Conservation (phyloP, 2,329 filamentous ascomycete species). For the Ophiostoma ulmi region DNA sequence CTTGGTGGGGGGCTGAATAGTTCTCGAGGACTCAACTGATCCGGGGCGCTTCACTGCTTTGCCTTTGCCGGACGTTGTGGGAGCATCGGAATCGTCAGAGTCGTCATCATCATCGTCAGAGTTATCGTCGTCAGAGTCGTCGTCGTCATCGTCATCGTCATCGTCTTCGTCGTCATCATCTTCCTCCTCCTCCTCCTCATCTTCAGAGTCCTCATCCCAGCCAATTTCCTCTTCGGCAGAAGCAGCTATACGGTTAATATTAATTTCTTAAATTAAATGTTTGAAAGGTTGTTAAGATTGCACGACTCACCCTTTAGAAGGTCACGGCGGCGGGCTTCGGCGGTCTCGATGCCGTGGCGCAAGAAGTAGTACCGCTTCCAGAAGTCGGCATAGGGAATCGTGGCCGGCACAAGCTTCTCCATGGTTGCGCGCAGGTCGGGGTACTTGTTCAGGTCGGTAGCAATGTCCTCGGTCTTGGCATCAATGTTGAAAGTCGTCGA, state of each 20-base stretch:
- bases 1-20: conserved; percentile 48
- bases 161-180: conserved; percentile 51
- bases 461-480: conserved; percentile 77
- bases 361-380: conserved; percentile 97
- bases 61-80: conserved; percentile 9
- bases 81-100: conserved; percentile 27
- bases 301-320: conserved; percentile 72
- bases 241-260: conserved; percentile 51
- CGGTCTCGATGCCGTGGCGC: conserved; percentile 84
- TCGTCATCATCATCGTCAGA: conserved; percentile 21
- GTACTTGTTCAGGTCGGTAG: conserved; percentile 76
- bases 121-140: conserved; percentile 12
- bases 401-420: conserved; percentile 92
- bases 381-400: conserved; percentile 82
- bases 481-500: conserved; percentile 71
- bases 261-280: too few relatives aligned
- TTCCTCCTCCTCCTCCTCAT: conserved; percentile 33
- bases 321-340: conserved; percentile 82
- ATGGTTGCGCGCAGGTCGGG: conserved; percentile 80
- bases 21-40: conserved; percentile 55
- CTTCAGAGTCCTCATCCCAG: conserved; percentile 56
- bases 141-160: conserved; percentile 30
- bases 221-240: conserved; percentile 65
- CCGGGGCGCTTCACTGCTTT: conserved; percentile 35
- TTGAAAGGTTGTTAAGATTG: background rate